Conservation (phyloP, 345 rosid species). For the Linum usitatissimum region DNA sequence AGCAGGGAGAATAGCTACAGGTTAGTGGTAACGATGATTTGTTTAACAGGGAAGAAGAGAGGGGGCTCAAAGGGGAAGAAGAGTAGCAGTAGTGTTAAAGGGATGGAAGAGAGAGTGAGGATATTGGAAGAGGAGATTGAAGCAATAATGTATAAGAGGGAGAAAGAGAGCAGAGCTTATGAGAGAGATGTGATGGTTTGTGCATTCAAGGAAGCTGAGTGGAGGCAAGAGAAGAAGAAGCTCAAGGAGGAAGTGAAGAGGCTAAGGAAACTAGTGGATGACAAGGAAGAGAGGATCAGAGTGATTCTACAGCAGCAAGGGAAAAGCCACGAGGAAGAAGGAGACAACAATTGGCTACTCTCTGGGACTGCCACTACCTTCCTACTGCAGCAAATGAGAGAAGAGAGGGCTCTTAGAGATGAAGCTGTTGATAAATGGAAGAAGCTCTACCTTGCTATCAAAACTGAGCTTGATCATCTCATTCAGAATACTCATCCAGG, state of each 20-base stretch:
- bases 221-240: slow-evolving; percentile 60
- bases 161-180: slow-evolving; percentile 25
- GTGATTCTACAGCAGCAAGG: neutral
- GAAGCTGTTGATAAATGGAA: slow-evolving; percentile 80
- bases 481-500: slow-evolving; percentile 47
- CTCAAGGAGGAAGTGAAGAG: slow-evolving; percentile 53
- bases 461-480: slow-evolving; percentile 74
- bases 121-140: slow-evolving; percentile 36
- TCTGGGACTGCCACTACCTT: slow-evolving; percentile 16
- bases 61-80: slow-evolving; percentile 2
- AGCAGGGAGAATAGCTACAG: neutral
- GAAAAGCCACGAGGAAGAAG: neutral
- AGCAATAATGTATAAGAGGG: slow-evolving; percentile 35
- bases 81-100: slow-evolving; percentile 4
- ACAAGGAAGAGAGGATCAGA: slow-evolving; percentile 33
- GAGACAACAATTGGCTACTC: slow-evolving; percentile 20
- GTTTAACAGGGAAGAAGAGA: slow-evolving; percentile 33
- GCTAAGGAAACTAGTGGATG: slow-evolving; percentile 33
- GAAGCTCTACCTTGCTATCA: slow-evolving; percentile 69
- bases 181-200: slow-evolving; percentile 37
- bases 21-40: slow-evolving; percentile 26
- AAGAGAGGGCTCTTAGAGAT: slow-evolving; percentile 60
- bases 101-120: slow-evolving; percentile 32
- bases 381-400: slow-evolving; percentile 43
- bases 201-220: slow-evolving; percentile 48